Percentiles rank a stretch among this genome's conserved stretches.
These are phyloP conservation scores for Beauveria medogensis DNA, from an alignment of 2,329 filamentous ascomycete species.

Conservation along the genomic window DNA sequence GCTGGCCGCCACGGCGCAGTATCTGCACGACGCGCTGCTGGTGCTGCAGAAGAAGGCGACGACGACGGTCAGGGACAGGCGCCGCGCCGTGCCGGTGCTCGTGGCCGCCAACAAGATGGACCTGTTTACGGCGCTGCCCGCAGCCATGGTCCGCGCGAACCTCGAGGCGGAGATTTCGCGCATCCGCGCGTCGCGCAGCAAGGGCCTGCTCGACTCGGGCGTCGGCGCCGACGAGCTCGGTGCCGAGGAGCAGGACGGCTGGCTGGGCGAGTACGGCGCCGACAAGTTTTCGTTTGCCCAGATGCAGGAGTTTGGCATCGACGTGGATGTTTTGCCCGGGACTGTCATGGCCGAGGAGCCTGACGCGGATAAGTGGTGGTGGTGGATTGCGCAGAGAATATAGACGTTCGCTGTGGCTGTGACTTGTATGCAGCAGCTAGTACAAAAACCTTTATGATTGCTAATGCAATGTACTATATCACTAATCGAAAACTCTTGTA, in stretches of 20 bases:
- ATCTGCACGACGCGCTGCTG: slow-evolving; percentile 85
- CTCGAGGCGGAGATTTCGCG: slow-evolving; percentile 76
- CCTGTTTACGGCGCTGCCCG: slow-evolving; percentile 84
- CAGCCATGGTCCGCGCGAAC: slow-evolving; percentile 62
- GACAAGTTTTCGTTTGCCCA: slow-evolving; percentile 71
- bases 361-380: slow-evolving; percentile 80
- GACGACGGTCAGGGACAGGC: slow-evolving; percentile 24
- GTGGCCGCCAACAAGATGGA: slow-evolving; percentile 94
- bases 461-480: too few species aligned
- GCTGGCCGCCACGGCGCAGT: slow-evolving; percentile 67
- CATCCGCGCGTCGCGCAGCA: slow-evolving; percentile 68
- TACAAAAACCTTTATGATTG: too few species aligned
- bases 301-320: slow-evolving; percentile 75
- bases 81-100: slow-evolving; percentile 57
- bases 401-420: slow-evolving; percentile 27
- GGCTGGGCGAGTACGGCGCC: slow-evolving; percentile 74
- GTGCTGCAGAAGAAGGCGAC: slow-evolving; percentile 66
- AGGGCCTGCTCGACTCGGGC: slow-evolving; percentile 74
- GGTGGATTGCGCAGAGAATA: slow-evolving; percentile 75
- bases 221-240: slow-evolving; percentile 55
- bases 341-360: slow-evolving; percentile 58
- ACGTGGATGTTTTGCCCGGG: slow-evolving; percentile 69
- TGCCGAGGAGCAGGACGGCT: slow-evolving; percentile 68
- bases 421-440: too few species aligned
- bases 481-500: too few species aligned